Evolutionary conservation across 1,284 basidiomycete species (phyloP).

Genomic region (Erythrobasidium hasegawianum): DNA sequence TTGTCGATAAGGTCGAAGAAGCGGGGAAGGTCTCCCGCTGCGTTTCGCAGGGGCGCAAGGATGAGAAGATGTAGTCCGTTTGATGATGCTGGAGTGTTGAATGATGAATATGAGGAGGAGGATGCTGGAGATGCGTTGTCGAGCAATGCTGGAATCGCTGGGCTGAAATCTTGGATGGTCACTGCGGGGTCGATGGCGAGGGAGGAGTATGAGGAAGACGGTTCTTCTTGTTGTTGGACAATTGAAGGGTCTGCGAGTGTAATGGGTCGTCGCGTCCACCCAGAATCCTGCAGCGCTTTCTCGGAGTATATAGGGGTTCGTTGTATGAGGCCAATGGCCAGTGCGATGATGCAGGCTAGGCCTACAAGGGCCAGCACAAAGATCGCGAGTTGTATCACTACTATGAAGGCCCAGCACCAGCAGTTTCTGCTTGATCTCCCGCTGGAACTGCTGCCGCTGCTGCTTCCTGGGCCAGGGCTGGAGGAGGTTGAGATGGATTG

Average conservation of each 20-base stretch:
- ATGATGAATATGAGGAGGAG: not conserved
- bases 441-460: conserved; percentile 4
- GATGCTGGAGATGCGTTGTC: conserved; percentile 11
- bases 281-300: conserved; percentile 33
- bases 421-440: not conserved
- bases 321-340: conserved; percentile 23
- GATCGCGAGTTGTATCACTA: conserved; percentile 13
- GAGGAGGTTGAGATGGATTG: not conserved
- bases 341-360: conserved; percentile 14
- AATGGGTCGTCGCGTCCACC: conserved; percentile 31
- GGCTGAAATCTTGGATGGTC: conserved; percentile 29
- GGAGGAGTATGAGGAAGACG: not conserved
- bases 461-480: not conserved
- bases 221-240: not conserved
- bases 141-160: not conserved
- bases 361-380: conserved; percentile 19
- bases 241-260: not conserved
- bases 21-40: conserved; percentile 24
- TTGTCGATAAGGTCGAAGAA: conserved; percentile 34
- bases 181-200: conserved; percentile 18
- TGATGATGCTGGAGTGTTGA: conserved; percentile 6
- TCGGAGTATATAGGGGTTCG: conserved; percentile 25
- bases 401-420: not conserved
- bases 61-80: conserved; percentile 37
- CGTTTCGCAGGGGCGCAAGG: conserved; percentile 35